These are phyloP conservation scores for Cladophialophora immunda DNA, from an alignment of 2,329 filamentous ascomycete genomes.

Conservation along the genomic window DNA sequence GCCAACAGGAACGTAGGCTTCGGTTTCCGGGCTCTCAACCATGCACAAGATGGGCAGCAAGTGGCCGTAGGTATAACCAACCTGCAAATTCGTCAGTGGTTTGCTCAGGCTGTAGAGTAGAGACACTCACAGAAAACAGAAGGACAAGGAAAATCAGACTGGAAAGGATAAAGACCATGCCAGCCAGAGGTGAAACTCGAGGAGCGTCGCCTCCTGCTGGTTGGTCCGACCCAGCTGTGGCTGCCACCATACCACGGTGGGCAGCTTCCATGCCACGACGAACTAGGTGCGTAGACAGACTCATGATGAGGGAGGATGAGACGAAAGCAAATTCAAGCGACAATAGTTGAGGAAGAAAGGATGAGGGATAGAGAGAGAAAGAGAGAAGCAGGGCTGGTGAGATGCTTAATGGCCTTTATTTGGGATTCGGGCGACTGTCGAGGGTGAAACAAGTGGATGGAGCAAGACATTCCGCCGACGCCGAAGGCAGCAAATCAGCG, in stretches of 20 bases:
- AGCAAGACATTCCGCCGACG: slow-evolving; percentile 10
- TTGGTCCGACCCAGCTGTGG: slow-evolving; percentile 29
- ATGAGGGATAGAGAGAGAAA: slow-evolving; percentile 3
- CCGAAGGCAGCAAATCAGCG: slow-evolving; percentile 16
- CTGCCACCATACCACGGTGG: slow-evolving; percentile 40
- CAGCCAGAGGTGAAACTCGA: slow-evolving; percentile 42
- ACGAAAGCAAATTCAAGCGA: slow-evolving; percentile 6
- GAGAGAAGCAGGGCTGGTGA: not conserved
- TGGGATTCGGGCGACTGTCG: not conserved
- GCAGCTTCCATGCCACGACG: slow-evolving; percentile 49
- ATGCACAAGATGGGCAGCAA: slow-evolving; percentile 70
- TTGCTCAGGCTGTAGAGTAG: not conserved
- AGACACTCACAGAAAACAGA: slow-evolving; percentile 43
- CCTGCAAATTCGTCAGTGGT: slow-evolving; percentile 27
- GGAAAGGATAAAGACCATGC: slow-evolving; percentile 45
- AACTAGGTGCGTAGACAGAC: slow-evolving; percentile 41
- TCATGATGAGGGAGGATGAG: slow-evolving; percentile 23
- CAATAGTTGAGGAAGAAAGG: slow-evolving; percentile 6
- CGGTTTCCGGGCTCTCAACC: slow-evolving; percentile 68
- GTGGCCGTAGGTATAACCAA: slow-evolving; percentile 65
- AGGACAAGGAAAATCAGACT: slow-evolving; percentile 40
- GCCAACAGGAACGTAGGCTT: slow-evolving; percentile 62
- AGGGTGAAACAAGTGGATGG: slow-evolving; percentile 18
- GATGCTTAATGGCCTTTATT: slow-evolving; percentile 20
- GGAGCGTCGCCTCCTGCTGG: slow-evolving; percentile 37